Evolutionary conservation across 1,139 yeast species (phyloP).

Genomic region (Pneumocystis jirovecii): DNA sequence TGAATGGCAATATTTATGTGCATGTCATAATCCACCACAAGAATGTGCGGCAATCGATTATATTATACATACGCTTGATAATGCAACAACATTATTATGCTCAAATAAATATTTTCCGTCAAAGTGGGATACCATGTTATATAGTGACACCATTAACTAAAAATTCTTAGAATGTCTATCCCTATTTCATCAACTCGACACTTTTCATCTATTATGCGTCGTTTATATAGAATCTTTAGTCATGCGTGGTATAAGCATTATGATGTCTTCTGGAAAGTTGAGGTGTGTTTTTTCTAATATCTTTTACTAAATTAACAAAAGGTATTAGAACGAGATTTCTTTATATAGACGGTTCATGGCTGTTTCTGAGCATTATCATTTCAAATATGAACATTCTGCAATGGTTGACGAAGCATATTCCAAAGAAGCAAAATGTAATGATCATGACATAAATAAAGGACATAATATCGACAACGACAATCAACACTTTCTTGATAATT

Average conservation of each 20-base stretch:
- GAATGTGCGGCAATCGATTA: conserved; percentile 4
- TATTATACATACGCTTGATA: conserved; percentile 5
- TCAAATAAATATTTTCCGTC: conserved; percentile 2
- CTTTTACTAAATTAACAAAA: background rate
- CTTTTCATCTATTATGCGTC: conserved; percentile 3
- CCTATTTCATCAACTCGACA: background rate
- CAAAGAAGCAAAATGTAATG: background rate
- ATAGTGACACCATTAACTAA: background rate
- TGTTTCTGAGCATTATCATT: background rate
- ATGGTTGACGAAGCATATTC: background rate
- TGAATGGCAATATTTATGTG: conserved; percentile 3
- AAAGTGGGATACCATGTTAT: background rate
- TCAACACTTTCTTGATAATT: background rate
- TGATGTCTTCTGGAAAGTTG: conserved; percentile 1
- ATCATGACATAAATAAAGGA: background rate
- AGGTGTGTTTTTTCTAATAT: background rate
- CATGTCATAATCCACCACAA: conserved; percentile 1
- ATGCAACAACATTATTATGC: background rate
- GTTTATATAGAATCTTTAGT: conserved; percentile 5
- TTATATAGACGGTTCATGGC: conserved; percentile 2
- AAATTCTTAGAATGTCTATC: background rate
- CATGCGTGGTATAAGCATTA: conserved; percentile 6
- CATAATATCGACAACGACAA: background rate
- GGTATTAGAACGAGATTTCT: background rate
- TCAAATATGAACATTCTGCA: background rate